Evolutionary conservation across 176 grass and related monocot genomes (phyloP), one percentile per base, ranked within the genome.

Genomic region (sorghum (Sorghum bicolor)): DNA sequence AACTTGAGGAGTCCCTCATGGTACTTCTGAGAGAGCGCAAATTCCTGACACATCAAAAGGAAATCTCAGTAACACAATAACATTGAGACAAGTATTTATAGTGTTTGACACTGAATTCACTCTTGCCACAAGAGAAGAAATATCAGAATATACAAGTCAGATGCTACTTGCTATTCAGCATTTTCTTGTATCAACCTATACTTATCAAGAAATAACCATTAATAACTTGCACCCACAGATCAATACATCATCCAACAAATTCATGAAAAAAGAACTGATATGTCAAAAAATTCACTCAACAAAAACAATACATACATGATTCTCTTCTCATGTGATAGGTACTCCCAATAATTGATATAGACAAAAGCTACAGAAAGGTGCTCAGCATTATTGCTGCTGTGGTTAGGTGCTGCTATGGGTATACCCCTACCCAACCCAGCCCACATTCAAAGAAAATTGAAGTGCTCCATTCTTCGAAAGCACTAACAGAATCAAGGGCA

Each of bases 11-110:
- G 96, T 3, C 91, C 96, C 26, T 98, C 93, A 7, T 98, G 93
- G 80, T 98, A 98, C 66, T 93, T 98, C 73, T 98, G 89, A 79
- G 93, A 95, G 85, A 98, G 91, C 65, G 88, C 84, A 78, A 92
- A 98, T 75, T 98, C 93, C 96, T 93, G 85, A 74, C 77, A 89
- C 65, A 78, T 74, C 73, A 60, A 80, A 75, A 85, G 24, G 16
- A 29, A 52, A 66, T 26, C 30, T 79, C 22, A 85, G 73, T 48
- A 66, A 83, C 8, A 80, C 20, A 47, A 47, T 22, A 65, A 78
- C 17, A 82, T 36, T 53, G 19, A 33, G n/a, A 30, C 6, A 55
- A 63, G 61, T 60, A 72, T 65, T 58, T n/a, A 38, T 22, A 70
- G 34, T 14, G 62, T 70, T 34, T 17, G 25, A 70, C 55, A 81